Evolutionary conservation across 495 filamentous ascomycete species (phyloP), one percentile per base, ranked within the genome.

Genomic region (Parmelia sp.): DNA sequence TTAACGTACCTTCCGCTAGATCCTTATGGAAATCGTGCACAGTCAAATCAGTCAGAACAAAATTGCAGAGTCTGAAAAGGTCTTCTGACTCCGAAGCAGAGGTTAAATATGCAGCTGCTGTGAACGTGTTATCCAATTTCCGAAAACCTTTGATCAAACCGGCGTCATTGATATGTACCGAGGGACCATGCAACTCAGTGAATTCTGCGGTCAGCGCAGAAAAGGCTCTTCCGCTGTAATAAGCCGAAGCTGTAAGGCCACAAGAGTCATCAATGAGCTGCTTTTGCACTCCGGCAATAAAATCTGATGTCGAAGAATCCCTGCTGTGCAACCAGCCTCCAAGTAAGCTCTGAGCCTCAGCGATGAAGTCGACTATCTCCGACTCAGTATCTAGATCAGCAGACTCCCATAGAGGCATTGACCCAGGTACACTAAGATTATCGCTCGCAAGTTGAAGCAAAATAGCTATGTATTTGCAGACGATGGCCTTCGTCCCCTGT

Each of bases 331-430:
- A 27, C 70, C 70, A 71, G n/a, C 35, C 47, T 40, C 47, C 62
- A 29, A 68, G n/a, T 19, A 87, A 67, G 19, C 71, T 76, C 36
- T 83, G 83, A 31, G 82, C 80, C 21, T 85, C 78, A 14, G 77
- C 78, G 25, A 90, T 75, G 56, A 89, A 79, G 4, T 86, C 81
- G 45, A 86, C 70, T 21, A 86, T 80, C 35, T 88, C 89, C 3
- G 77, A 76, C 51, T 87, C 82, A 37, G 79, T 70, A 33, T 86
- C 82, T 2, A 77, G 70, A 8, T 74, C 72, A 56, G 75, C 70
- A 4, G 74, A 60, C 10, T 78, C 76, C 74, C 82, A 83, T 6
- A 89, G 75, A 29, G 80, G 74, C 69, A 87, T 86, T 55, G 79
- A 80, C 6, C 78, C 79, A 19, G 78, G 70, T 27, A 90, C 77